These are phyloP conservation scores for Arthrinium puccinioides DNA, from an alignment of 2,329 filamentous ascomycete genomes.

Conservation along the genomic window DNA sequence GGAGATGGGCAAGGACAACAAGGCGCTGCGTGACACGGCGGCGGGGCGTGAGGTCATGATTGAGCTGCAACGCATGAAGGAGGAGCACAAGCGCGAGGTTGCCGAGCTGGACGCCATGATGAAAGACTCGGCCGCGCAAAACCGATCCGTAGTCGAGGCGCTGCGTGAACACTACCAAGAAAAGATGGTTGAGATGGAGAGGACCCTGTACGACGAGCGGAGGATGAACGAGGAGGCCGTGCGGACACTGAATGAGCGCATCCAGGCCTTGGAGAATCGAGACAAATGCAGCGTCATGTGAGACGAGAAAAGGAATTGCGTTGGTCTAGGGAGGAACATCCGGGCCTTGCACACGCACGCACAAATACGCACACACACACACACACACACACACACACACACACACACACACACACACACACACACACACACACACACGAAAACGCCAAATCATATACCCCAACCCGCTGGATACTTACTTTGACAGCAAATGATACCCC, in stretches of 20 bases:
- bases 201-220: conserved; percentile 16
- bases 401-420: no score
- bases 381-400: no score
- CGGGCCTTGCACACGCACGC: no score
- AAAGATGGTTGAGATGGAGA: conserved; percentile 16
- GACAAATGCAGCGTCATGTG: conserved; percentile 18
- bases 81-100: conserved; percentile 31
- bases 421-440: no score
- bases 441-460: no score
- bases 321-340: no score
- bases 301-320: neutral
- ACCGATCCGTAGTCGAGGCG: conserved; percentile 14
- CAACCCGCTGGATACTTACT: no score
- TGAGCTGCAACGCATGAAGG: conserved; percentile 47
- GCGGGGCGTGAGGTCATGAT: conserved; percentile 48
- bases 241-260: conserved; percentile 14
- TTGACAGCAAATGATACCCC: no score
- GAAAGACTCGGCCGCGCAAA: conserved; percentile 17
- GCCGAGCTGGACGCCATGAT: conserved; percentile 3
- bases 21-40: conserved; percentile 36
- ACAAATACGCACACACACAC: no score
- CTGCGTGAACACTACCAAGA: conserved; percentile 18
- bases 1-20: conserved; percentile 53
- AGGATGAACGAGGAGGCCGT: conserved; percentile 19
- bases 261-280: conserved; percentile 14